Base-by-base conservation (phyloP, 169 alveolate genomes). In the Eimeria maxima region DNA sequence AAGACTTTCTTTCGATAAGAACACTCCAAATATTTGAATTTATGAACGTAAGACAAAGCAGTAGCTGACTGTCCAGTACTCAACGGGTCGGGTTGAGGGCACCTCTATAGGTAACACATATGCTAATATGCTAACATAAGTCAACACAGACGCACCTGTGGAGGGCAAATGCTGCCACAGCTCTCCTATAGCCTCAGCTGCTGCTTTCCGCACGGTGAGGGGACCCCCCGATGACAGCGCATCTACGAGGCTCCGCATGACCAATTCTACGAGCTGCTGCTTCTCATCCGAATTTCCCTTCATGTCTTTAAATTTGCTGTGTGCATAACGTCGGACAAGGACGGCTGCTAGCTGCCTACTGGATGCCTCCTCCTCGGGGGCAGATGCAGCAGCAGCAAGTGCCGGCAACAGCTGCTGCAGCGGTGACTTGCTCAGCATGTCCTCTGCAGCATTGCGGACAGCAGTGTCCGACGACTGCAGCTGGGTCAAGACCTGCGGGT, bases 121-220 rank as follows among this genome's bases (percentile, higher is more conserved):
- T 10, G 3, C 22, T 42, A 5, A 42, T 24, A 5, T 42, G 87
- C 18, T 6, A 44, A 16, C 33, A 38, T 76, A 76, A 38, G 22
- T 10, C 22, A 69, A 13, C 20, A 29, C 38, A 47, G 90, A 47
- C 10, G 42, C 76, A 84, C 93, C 78, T 57, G 93, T n/a, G 20
- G 93, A 57, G 10, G 93, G 78, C 60, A 84, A 13, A 47, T 84
- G 93, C 45, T 53, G 80, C 93, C 93, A 84, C 57, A 84, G 76
- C 78, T 84, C 93, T 53, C 93, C 93, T 44, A 84, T 60, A 5
- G 93, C 93, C 57, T 84, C 93, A 29, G 93, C 93, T 33, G 93
- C 93, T 57, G 93, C 93, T 33, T 84, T 84, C 47, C 93, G 93
- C 78, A 84, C 80, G 76, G 55, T 7, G 71, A 84, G 33, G 93